These are phyloP conservation scores for Puccinia horiana DNA, from an alignment of 1,284 basidiomycete genomes.

Conservation along the genomic window DNA sequence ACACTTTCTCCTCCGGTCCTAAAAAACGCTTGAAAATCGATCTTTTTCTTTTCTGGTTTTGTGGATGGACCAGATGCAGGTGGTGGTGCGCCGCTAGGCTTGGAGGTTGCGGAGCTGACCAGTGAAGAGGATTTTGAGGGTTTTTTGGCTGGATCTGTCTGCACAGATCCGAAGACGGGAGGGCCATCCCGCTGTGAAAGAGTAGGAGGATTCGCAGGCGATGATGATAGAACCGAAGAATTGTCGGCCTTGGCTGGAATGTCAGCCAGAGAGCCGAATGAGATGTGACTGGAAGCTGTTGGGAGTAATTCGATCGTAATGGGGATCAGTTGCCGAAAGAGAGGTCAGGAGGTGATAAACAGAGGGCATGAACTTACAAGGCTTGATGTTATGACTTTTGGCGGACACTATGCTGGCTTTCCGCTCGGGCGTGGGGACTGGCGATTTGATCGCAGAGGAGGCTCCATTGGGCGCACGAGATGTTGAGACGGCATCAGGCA, in stretches of 20 bases:
- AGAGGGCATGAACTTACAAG: conserved; percentile 1
- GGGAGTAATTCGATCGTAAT: not conserved
- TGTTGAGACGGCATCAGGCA: conserved; percentile 9
- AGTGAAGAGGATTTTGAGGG: conserved; percentile 11
- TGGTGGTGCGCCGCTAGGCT: conserved; percentile 21
- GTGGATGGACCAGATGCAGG: conserved; percentile 38
- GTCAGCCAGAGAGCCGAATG: conserved; percentile 48
- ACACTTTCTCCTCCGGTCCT: conserved; percentile 43
- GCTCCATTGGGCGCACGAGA: conserved; percentile 29
- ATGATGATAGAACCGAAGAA: conserved; percentile 40
- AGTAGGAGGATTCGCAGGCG: conserved; percentile 47
- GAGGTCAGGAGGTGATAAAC: not conserved
- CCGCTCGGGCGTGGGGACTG: conserved; percentile 26
- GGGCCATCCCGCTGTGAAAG: conserved; percentile 39
- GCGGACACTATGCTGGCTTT: conserved; percentile 29
- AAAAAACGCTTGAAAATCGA: conserved; percentile 47
- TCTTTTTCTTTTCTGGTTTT: conserved; percentile 48
- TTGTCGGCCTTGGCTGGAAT: conserved; percentile 31
- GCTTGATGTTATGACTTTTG: conserved; percentile 47
- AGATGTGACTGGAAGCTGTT: conserved; percentile 42
- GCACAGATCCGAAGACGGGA: conserved; percentile 47
- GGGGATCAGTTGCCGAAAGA: not conserved
- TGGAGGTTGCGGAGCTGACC: conserved; percentile 14
- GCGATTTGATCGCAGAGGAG: conserved; percentile 17
- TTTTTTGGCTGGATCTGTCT: conserved; percentile 21